Percentiles rank a stretch among this genome's conserved stretches.
phyloP scores from a whole-genome alignment of 2,329 filamentous ascomycete genomes.

The Cladosporium sp. region DNA sequence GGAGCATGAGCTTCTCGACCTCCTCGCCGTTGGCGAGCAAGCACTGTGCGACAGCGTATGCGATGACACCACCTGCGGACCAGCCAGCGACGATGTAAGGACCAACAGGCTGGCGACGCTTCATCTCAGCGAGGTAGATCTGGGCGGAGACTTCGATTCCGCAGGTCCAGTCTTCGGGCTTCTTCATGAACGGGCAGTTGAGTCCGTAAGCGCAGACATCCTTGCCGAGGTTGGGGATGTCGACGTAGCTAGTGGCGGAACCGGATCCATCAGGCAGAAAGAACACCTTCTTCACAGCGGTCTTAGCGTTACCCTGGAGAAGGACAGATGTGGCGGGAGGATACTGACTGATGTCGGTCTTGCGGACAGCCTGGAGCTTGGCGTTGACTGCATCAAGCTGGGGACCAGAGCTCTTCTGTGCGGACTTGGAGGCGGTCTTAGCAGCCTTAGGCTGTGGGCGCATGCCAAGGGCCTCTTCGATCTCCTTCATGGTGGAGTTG shows the following conservation, averaged over 20 bases:
- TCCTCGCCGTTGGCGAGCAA: slow-evolving; percentile 46
- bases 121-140: slow-evolving; percentile 66
- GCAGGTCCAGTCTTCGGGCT: slow-evolving; percentile 60
- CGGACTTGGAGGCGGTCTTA: slow-evolving; percentile 26
- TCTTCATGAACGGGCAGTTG: slow-evolving; percentile 69
- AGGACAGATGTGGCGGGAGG: slow-evolving; percentile 53
- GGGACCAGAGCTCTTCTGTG: slow-evolving; percentile 24
- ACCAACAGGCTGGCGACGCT: slow-evolving; percentile 63
- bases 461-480: slow-evolving; percentile 61
- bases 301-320: slow-evolving; percentile 54
- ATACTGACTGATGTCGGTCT: slow-evolving; percentile 39
- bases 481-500: slow-evolving; percentile 60
- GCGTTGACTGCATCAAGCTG: slow-evolving; percentile 48
- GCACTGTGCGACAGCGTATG: slow-evolving; percentile 49
- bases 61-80: slow-evolving; percentile 54
- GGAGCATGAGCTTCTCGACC: slow-evolving; percentile 49
- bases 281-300: slow-evolving; percentile 53
- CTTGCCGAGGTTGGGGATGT: slow-evolving; percentile 52
- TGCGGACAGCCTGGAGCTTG: slow-evolving; percentile 32
- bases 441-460: slow-evolving; percentile 40
- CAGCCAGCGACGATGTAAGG: slow-evolving; percentile 53
- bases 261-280: slow-evolving; percentile 52
- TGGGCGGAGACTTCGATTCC: slow-evolving; percentile 62
- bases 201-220: slow-evolving; percentile 52
- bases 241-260: slow-evolving; percentile 64